Evolutionary conservation across 176 grass and related monocot species (phyloP), one percentile per base, ranked within the genome.

Genomic region (Neostapfia colusana): DNA sequence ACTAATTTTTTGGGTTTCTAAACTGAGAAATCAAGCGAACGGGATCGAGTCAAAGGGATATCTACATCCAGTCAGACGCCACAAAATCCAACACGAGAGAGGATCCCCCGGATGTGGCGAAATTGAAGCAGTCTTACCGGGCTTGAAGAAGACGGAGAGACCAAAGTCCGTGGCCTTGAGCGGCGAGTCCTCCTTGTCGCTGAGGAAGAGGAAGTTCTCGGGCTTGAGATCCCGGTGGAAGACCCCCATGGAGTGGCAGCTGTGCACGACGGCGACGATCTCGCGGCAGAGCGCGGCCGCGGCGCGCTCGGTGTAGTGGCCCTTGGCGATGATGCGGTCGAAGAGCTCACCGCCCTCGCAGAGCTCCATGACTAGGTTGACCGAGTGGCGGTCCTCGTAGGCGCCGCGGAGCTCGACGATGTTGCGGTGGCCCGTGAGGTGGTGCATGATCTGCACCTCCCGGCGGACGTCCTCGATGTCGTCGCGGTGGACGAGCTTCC

Each of bases 401-500:
- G 89, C 91, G 35, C 89, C 91, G 31, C 79, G 84, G 73, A 99
- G 95, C 81, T 95, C 95, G 51, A 95, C 95, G 85, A 95, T 90
- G 87, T 92, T 92, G 77, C 78, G 91, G 81, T 98, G 95, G 8
- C 93, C 93, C 37, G 93, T 91, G 81, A 97, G 91, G 65, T 97
- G 93, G 86, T 97, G 79, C 93, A 97, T 97, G 81, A 93, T 97
- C 88, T 97, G 93, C 61, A 97, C 88, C 90, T 97, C 93, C 24
- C 93, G 80, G 34, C 89, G 86, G 60, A 97, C 93, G 70, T 97
- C 93, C 18, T 93, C 91, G 23, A 69, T 62, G 63, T 93, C 91
- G 60, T 89, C 84, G 67, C 69, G 23, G 11, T 34, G 45, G 0
- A 73, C 55, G 34, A 93, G 85, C 82, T 93, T 93, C 63, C 88